phyloP scores from a whole-genome alignment of 495 filamentous ascomycete genomes.

The Trichoderma reesei region DNA sequence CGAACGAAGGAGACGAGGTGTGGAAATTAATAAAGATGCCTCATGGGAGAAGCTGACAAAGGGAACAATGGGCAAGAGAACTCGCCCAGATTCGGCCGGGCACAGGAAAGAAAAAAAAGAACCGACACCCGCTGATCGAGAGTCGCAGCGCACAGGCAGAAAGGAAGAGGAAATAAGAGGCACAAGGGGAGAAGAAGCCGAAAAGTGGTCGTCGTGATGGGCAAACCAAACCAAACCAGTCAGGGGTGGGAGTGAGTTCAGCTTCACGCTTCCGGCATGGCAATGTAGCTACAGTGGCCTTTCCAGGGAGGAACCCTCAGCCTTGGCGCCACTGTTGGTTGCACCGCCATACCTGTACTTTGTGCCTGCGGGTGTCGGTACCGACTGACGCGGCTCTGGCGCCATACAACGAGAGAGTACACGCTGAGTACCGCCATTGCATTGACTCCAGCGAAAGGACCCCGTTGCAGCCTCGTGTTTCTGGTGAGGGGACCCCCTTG shows the following conservation, averaged over 20 bases:
- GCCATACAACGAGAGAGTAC: neutral
- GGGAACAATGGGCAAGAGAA: neutral
- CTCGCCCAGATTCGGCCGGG: neutral
- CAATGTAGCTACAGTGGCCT: slow-evolving; percentile 26
- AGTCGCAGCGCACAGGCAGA: neutral
- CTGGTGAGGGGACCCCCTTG: neutral
- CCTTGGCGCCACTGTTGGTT: neutral
- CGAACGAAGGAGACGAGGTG: slow-evolving; percentile 1
- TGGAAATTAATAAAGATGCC: slow-evolving; percentile 8
- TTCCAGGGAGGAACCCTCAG: slow-evolving; percentile 13
- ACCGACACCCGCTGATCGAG: neutral
- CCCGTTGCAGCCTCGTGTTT: slow-evolving; percentile 3
- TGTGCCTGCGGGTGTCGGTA: neutral
- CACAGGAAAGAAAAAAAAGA: too few relatives aligned
- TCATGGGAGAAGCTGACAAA: slow-evolving; percentile 7
- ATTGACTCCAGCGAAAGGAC: neutral
- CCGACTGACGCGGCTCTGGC: neutral
- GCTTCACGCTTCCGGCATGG: neutral
- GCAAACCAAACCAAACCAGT: neutral
- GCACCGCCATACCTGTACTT: neutral
- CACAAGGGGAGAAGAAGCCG: neutral
- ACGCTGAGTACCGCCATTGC: neutral
- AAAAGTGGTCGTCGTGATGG: slow-evolving; percentile 4
- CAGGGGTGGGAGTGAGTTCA: slow-evolving; percentile 2
- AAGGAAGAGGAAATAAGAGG: neutral